Evolutionary conservation across 2,329 filamentous ascomycete species (phyloP).

Genomic region (Pezicula carpinea): DNA sequence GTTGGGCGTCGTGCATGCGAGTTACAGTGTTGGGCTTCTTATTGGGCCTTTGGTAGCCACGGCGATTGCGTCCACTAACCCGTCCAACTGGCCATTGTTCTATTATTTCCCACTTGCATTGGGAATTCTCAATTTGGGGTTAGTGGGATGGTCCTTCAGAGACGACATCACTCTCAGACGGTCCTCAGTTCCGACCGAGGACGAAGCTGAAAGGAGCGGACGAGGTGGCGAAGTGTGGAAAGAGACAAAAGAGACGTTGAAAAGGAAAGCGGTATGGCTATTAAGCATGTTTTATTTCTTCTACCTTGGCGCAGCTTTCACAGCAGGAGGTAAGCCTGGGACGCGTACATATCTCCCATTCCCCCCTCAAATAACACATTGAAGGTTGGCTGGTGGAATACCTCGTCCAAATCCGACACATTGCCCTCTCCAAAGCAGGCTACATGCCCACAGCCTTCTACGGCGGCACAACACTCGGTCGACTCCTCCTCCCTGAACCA

Average conservation of each 20-base stretch:
- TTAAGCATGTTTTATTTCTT: constrained; percentile 62
- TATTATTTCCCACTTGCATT: constrained; percentile 51
- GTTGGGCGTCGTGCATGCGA: constrained; percentile 60
- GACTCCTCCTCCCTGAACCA: constrained; percentile 53
- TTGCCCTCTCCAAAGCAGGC: constrained; percentile 51
- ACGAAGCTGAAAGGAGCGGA: no score
- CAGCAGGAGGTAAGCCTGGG: constrained; percentile 34
- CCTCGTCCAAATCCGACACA: constrained; percentile 53
- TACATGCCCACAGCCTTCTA: constrained; percentile 59
- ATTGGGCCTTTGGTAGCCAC: constrained; percentile 51
- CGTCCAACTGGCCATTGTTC: constrained; percentile 47
- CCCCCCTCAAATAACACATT: constrained; percentile 4
- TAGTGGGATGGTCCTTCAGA: constrained; percentile 44
- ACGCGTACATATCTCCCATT: background rate
- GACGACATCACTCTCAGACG: constrained; percentile 29
- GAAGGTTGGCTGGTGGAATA: constrained; percentile 62
- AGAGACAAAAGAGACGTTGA: constrained; percentile 41
- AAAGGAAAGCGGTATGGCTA: constrained; percentile 47
- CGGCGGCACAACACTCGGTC: constrained; percentile 52
- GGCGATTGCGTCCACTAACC: constrained; percentile 38
- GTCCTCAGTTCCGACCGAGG: no score
- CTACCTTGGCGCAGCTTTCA: constrained; percentile 51
- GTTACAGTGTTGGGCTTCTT: constrained; percentile 49
- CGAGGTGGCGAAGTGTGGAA: no score
- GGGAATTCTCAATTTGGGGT: constrained; percentile 43